These are phyloP conservation scores for Cyclotella atomus DNA, from an alignment of 108 stramenopile species.

Conservation along the genomic window DNA sequence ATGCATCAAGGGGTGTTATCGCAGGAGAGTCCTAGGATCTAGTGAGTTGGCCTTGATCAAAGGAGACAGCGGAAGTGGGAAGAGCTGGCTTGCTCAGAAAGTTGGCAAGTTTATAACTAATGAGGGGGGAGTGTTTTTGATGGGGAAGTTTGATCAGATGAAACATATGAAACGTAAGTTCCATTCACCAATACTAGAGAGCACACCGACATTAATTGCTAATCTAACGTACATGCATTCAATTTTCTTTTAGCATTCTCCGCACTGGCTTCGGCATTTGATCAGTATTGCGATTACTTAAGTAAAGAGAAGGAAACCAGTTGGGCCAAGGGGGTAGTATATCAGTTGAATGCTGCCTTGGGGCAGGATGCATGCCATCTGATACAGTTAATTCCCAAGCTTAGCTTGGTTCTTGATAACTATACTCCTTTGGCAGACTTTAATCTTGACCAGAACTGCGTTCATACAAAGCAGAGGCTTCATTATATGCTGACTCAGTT, in stretches of 20 bases:
- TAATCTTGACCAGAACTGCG: neutral
- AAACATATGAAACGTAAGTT: too few relatives aligned
- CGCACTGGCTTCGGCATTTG: slow-evolving; percentile 12
- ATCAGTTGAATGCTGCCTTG: neutral
- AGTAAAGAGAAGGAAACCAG: neutral
- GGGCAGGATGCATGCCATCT: slow-evolving; percentile 18
- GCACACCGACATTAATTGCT: too few relatives aligned
- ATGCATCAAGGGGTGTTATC: neutral
- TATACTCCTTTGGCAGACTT: neutral
- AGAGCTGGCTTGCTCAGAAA: neutral
- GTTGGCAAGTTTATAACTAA: neutral
- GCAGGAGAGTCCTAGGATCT: neutral
- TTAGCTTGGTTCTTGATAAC: slow-evolving; percentile 7
- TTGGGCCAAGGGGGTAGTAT: neutral
- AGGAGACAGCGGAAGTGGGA: neutral
- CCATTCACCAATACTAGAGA: too few relatives aligned
- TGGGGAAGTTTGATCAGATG: slow-evolving; percentile 23
- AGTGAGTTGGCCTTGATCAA: neutral
- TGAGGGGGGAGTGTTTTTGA: slow-evolving; percentile 6
- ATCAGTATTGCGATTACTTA: slow-evolving; percentile 26
- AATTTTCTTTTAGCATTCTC: slow-evolving; percentile 7
- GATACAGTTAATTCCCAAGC: slow-evolving; percentile 18
- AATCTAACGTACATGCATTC: too few relatives aligned
- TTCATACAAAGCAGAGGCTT: slow-evolving; percentile 17
- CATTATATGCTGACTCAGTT: slow-evolving; percentile 17